These are phyloP conservation scores for Venturia aucupariae DNA, from an alignment of 2,329 filamentous ascomycete species.

Conservation along the genomic window DNA sequence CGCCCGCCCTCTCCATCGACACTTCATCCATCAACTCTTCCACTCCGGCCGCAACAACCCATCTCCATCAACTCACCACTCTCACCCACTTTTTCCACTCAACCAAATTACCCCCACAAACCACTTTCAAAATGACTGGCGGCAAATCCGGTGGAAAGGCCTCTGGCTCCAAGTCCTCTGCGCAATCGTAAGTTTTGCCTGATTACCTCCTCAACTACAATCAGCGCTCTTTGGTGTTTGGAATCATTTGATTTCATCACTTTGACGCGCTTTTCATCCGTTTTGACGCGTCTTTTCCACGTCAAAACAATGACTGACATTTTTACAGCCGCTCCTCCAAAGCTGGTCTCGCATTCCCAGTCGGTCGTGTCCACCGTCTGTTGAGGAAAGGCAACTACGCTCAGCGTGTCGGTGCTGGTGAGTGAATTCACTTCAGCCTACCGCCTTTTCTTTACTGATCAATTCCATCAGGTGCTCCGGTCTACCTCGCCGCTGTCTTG, in stretches of 20 bases:
- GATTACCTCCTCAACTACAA: slow-evolving; percentile 4
- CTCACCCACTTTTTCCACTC: slow-evolving; percentile 23
- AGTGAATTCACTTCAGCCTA: slow-evolving; percentile 23
- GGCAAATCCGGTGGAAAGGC: slow-evolving; percentile 99
- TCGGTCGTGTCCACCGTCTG: slow-evolving; percentile 98
- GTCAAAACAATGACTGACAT: slow-evolving; percentile 25
- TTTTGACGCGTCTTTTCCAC: slow-evolving; percentile 20
- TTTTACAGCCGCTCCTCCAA: slow-evolving; percentile 86
- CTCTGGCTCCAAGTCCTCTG: slow-evolving; percentile 89
- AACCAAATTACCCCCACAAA: slow-evolving; percentile 28
- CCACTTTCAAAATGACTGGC: slow-evolving; percentile 90
- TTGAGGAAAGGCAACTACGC: slow-evolving; percentile 99
- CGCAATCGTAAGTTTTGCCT: slow-evolving; percentile 77
- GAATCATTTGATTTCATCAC: slow-evolving; percentile 13
- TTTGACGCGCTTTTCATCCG: slow-evolving; percentile 16
- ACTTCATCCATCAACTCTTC: slow-evolving; percentile 29
- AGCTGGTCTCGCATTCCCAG: slow-evolving; percentile 97
- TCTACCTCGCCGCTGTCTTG: slow-evolving; percentile 94
- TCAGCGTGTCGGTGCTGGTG: slow-evolving; percentile 95
- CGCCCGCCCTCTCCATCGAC: slow-evolving; percentile 14
- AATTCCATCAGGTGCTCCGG: slow-evolving; percentile 57
- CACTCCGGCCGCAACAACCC: slow-evolving; percentile 23
- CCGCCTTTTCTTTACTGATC: slow-evolving; percentile 21
- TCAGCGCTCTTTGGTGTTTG: slow-evolving; percentile 3
- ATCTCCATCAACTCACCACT: slow-evolving; percentile 19